phyloP scores from a whole-genome alignment of 2,329 filamentous ascomycete species.

The Fusarium beomiforme region DNA sequence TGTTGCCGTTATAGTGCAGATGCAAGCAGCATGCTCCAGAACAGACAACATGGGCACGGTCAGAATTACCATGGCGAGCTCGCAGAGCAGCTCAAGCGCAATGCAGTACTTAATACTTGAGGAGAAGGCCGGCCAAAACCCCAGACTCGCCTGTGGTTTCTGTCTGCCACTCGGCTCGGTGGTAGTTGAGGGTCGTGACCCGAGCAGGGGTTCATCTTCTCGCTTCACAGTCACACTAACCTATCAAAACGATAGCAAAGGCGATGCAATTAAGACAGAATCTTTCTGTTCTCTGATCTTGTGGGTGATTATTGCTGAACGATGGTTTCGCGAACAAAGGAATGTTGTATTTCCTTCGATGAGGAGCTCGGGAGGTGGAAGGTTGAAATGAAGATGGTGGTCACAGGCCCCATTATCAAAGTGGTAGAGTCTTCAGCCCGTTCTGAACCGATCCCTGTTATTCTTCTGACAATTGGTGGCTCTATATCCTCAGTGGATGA shows the following conservation, averaged over 20 bases:
- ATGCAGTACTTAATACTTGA: background rate
- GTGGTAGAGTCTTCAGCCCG: accelerated
- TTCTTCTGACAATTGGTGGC: accelerated
- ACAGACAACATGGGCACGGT: background rate
- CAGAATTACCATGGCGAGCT: background rate
- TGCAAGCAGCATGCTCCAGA: accelerated
- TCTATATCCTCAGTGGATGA: accelerated
- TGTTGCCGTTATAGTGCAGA: background rate
- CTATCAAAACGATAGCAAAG: background rate
- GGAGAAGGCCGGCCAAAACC: background rate
- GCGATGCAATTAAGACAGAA: too few species aligned
- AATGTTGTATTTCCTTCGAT: too few species aligned
- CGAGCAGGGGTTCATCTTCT: background rate
- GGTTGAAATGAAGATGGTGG: too few species aligned
- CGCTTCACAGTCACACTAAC: too few species aligned
- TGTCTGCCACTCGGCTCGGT: too few species aligned
- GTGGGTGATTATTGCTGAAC: background rate
- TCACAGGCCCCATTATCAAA: too few species aligned
- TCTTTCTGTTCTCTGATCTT: accelerated
- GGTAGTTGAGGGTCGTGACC: background rate
- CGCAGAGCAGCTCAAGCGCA: background rate
- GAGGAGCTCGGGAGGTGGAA: too few species aligned
- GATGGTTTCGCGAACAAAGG: too few species aligned
- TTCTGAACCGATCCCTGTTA: accelerated
- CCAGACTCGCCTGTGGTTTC: background rate